phyloP scores from a whole-genome alignment of 257 asterid species.

The Nicotiana undulata region DNA sequence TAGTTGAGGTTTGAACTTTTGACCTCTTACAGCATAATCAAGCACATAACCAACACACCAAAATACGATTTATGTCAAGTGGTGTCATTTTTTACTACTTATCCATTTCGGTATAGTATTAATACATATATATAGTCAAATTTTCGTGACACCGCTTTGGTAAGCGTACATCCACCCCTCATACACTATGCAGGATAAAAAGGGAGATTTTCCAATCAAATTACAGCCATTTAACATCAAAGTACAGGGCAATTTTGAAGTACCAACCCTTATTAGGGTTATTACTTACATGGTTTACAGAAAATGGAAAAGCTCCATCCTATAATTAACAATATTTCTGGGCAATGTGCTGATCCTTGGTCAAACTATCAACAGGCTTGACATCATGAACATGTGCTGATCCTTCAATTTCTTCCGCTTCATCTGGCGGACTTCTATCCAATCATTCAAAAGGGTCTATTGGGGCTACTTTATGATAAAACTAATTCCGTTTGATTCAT shows the following conservation, averaged over 20 bases:
- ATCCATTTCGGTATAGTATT: no score
- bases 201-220: neutral
- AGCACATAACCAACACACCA: no score
- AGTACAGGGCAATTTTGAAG: neutral
- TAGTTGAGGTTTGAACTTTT: no score
- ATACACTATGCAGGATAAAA: no score
- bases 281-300: neutral
- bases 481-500: no score
- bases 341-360: neutral
- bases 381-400: slow-evolving; percentile 33
- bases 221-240: neutral
- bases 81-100: no score
- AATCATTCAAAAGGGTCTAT: slow-evolving; percentile 22
- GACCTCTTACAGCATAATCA: no score
- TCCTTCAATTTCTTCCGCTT: slow-evolving; percentile 21
- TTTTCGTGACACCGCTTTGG: no score
- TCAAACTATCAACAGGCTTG: slow-evolving; percentile 17
- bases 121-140: no score
- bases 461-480: neutral
- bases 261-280: neutral
- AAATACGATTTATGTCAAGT: no score
- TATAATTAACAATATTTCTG: neutral
- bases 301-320: neutral
- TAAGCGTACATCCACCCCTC: no score
- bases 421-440: slow-evolving; percentile 17